Percentiles rank a stretch among this genome's conserved stretches.
These are phyloP conservation scores for Penicillium manginii DNA, from an alignment of 495 filamentous ascomycete species.

Conservation along the genomic window DNA sequence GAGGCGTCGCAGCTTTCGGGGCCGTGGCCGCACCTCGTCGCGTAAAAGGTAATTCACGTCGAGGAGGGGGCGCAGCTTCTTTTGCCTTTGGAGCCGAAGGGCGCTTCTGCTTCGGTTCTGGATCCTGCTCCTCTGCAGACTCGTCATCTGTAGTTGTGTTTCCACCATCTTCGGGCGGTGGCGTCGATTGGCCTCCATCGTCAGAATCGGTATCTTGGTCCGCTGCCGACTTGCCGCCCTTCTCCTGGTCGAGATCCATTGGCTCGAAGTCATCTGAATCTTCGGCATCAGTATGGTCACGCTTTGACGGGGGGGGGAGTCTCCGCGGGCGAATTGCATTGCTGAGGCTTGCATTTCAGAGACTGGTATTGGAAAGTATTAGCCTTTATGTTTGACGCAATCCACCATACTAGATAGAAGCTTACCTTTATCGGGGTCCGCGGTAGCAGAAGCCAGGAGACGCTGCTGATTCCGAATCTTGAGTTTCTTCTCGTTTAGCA, in stretches of 20 bases:
- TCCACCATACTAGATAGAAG: not conserved
- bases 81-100: constrained; percentile 13
- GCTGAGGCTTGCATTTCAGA: constrained; percentile 30
- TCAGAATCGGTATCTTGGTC: constrained; percentile 45
- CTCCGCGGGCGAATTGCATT: constrained; percentile 12
- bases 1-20: constrained; percentile 4
- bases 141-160: constrained; percentile 48
- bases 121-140: not conserved
- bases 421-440: constrained; percentile 52
- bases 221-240: constrained; percentile 18
- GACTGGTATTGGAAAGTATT: constrained; percentile 21
- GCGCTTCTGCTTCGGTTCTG: constrained; percentile 6
- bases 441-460: constrained; percentile 61
- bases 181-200: constrained; percentile 42
- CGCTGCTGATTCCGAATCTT: constrained; percentile 85
- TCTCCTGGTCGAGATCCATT: constrained; percentile 59
- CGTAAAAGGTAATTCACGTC: constrained; percentile 45
- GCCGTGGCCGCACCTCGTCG: constrained; percentile 16
- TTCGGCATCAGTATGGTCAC: constrained; percentile 37
- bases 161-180: constrained; percentile 39
- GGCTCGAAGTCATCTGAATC: constrained; percentile 58
- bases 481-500: constrained; percentile 88
- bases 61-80: constrained; percentile 32
- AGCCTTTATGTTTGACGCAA: too few species aligned
- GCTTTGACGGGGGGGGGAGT: constrained; percentile 43